Base-by-base conservation (phyloP, 2,329 filamentous ascomycete genomes). In the Aaosphaeria pasadenensis region DNA sequence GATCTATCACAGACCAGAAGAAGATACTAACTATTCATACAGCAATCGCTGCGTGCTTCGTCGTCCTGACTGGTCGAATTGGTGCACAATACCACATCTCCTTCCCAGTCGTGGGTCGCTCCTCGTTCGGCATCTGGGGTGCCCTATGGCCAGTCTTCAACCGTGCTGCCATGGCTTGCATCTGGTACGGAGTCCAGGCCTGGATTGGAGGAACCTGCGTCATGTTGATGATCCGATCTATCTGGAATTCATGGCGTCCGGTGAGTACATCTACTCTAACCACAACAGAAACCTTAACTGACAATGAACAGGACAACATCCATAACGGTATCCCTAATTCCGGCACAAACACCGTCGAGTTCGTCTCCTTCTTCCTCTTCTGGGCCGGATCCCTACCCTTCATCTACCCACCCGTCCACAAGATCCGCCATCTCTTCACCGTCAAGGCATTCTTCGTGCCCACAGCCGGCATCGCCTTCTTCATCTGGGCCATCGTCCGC, bases 401-500 rank as follows among this genome's bases (percentile, higher is more conserved):
- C 17, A 86, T 95, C 51, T 95, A 88, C 85, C 91, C 94, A 57
- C 90, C 89, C 0, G 89, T 95, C 1, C 88, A 95, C 71, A 83
- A 92, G 72, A 85, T 95, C 61, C 84, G 91, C 41, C 91, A 96
- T 67, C 76, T 96, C 4, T 96, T 96, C 73, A 96, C 91, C 0
- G 87, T 89, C 63, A 96, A 96, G 74, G 85, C 91, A 0, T 88
- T 84, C 63, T 82, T 95, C 50, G 91, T 94, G 0, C 91, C 91
- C 0, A 78, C 80, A 35, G 90, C 89, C n/a, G 91, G 88, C 44
- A 77, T 96, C 43, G 84, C 88, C 11, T 94, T 94, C 30, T 45
- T 49, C 31, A 44, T 89, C 47, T 39, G 43, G 43, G 31, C 43
- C 11, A 17, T 45, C 13, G 43, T 45, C 6, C 31, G 33, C 13